A percentile compares a stretch with the other conserved stretches of the same genome.
phyloP scores from a whole-genome alignment of 345 rosid genomes.

The Firmiana major region DNA sequence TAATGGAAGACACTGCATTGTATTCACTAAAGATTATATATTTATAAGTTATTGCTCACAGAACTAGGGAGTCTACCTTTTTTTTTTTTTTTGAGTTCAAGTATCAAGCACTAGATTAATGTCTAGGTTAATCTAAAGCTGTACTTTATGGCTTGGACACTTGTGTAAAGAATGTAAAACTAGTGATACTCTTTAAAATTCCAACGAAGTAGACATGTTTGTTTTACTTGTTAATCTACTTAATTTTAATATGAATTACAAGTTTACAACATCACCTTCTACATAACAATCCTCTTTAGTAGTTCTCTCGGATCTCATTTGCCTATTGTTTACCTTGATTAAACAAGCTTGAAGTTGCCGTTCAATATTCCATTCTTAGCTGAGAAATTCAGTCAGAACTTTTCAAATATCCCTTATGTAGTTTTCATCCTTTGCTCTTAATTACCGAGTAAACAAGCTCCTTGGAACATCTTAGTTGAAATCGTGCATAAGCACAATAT shows the following conservation, averaged over 20 bases:
- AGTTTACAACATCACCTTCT: background rate
- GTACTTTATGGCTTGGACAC: background rate
- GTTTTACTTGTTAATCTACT: constrained; percentile 5
- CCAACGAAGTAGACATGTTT: background rate
- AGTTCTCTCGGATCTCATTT: background rate
- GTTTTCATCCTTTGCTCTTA: background rate
- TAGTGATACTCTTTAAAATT: background rate
- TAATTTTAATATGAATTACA: background rate
- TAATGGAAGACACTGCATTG: background rate
- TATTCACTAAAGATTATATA: background rate
- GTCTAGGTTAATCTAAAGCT: background rate
- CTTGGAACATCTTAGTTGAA: background rate
- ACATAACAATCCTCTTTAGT: background rate
- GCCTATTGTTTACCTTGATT: background rate
- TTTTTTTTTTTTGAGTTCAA: background rate
- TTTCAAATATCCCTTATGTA: background rate
- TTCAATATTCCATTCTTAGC: background rate
- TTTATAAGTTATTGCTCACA: background rate
- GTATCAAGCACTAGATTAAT: background rate
- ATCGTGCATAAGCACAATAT: background rate
- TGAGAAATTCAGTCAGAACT: background rate
- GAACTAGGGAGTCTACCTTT: background rate
- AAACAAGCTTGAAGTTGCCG: background rate
- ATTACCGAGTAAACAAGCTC: background rate
- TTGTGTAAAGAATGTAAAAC: background rate